These are phyloP conservation scores for Calocybe gangraenosa DNA, from an alignment of 768 basidiomycete genomes.

Conservation along the genomic window DNA sequence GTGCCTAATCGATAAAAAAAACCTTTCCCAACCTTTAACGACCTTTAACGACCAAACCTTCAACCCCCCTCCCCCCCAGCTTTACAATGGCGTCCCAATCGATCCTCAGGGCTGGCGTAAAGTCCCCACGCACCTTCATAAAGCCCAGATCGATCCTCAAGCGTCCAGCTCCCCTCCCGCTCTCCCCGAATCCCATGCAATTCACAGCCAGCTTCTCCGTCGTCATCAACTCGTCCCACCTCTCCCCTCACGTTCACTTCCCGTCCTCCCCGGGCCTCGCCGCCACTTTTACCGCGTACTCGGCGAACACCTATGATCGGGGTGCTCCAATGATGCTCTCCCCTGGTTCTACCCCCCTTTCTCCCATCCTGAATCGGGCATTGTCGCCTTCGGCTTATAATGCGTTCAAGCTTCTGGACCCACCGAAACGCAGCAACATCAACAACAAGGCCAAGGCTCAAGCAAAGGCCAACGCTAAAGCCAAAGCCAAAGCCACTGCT, in stretches of 20 bases:
- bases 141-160: conserved; percentile 35
- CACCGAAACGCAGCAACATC: conserved; percentile 20
- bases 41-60: conserved; percentile 19
- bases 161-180: conserved; percentile 32
- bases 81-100: conserved; percentile 32
- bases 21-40: conserved; percentile 15
- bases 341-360: conserved; percentile 51
- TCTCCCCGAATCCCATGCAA: conserved; percentile 30
- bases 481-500: neutral
- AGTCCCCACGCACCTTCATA: conserved; percentile 27
- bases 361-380: conserved; percentile 37
- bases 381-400: conserved; percentile 29
- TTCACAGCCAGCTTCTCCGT: conserved; percentile 28
- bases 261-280: conserved; percentile 56
- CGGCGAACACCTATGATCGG: conserved; percentile 59
- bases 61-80: too few species aligned
- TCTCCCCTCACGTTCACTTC: conserved; percentile 60
- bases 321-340: conserved; percentile 51
- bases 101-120: conserved; percentile 30
- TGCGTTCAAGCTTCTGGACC: conserved; percentile 30
- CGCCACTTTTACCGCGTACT: conserved; percentile 54
- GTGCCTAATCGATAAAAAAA: conserved; percentile 31
- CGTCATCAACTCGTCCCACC: conserved; percentile 25
- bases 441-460: neutral
- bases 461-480: neutral